phyloP scores from a whole-genome alignment of 129 eudicot species.

The Arctium lappa region DNA sequence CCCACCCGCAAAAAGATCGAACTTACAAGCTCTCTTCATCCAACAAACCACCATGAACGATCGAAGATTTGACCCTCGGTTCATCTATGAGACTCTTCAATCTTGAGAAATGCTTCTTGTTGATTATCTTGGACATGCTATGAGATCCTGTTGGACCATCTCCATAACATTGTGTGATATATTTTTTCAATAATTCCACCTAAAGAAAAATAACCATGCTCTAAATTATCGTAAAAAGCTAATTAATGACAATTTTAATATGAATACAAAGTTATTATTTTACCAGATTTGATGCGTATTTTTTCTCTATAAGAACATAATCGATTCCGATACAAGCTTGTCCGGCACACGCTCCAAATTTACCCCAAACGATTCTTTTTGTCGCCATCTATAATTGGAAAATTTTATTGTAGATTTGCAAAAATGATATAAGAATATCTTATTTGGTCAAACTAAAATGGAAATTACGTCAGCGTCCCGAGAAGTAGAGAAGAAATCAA shows the following conservation, averaged over 20 bases:
- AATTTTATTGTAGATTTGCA: not conserved
- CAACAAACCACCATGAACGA: slow-evolving; percentile 59
- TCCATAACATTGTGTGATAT: slow-evolving; percentile 46
- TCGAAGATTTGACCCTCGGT: slow-evolving; percentile 49
- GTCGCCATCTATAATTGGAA: slow-evolving; percentile 39
- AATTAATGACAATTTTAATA: not conserved
- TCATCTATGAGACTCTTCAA: slow-evolving; percentile 57
- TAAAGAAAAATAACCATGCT: slow-evolving; percentile 5
- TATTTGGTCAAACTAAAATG: not conserved
- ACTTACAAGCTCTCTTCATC: slow-evolving; percentile 80
- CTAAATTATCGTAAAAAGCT: not conserved
- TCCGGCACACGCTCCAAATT: slow-evolving; percentile 76
- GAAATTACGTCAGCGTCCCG: slow-evolving; percentile 40
- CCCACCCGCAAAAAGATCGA: not conserved
- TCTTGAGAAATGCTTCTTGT: slow-evolving; percentile 56
- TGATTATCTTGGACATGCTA: slow-evolving; percentile 54
- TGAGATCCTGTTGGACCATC: slow-evolving; percentile 49
- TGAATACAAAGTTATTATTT: not conserved
- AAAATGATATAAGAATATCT: not conserved
- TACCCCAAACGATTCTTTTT: slow-evolving; percentile 65
- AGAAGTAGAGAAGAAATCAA: slow-evolving; percentile 55
- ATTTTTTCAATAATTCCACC: slow-evolving; percentile 44
- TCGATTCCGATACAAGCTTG: slow-evolving; percentile 81
- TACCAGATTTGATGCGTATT: slow-evolving; percentile 51
- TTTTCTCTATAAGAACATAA: slow-evolving; percentile 62